Evolutionary conservation across 2,329 filamentous ascomycete genomes (phyloP).

Genomic region (Zasmidium cellare): DNA sequence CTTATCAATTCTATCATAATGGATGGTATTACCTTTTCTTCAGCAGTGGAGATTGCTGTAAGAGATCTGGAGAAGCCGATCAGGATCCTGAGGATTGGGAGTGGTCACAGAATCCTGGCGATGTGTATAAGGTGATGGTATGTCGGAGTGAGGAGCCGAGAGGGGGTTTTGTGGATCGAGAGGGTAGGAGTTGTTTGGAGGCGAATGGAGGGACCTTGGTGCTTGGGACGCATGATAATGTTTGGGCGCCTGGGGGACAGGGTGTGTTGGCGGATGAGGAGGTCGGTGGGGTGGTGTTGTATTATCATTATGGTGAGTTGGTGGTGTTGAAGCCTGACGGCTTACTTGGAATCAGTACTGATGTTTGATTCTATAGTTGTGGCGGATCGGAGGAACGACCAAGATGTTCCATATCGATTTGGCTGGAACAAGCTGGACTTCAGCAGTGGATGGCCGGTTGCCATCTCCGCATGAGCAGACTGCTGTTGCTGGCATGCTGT

Average conservation of each 20-base stretch:
- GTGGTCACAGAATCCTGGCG: not conserved
- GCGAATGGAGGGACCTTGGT: not conserved
- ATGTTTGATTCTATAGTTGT: not conserved
- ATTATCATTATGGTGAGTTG: not conserved
- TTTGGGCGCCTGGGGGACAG: not conserved
- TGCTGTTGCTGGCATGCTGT: no score
- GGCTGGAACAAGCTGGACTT: not conserved
- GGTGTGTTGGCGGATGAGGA: not conserved
- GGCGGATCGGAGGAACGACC: not conserved
- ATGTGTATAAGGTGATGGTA: not conserved
- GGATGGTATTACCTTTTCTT: not conserved
- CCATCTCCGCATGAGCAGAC: no score
- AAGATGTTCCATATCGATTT: conserved; percentile 1
- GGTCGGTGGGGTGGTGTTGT: not conserved
- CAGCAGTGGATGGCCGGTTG: not conserved
- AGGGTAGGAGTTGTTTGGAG: not conserved
- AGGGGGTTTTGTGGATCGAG: not conserved
- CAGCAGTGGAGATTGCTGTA: not conserved
- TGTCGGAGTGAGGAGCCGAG: not conserved
- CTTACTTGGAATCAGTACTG: no score
- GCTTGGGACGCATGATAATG: not conserved
- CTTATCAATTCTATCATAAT: not conserved
- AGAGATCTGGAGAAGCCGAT: not conserved
- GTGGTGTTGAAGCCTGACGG: no score
- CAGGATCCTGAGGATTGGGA: not conserved